Evolutionary conservation across 495 filamentous ascomycete species (phyloP), one percentile per base, ranked within the genome.

Genomic region (Podospora fimiseda): DNA sequence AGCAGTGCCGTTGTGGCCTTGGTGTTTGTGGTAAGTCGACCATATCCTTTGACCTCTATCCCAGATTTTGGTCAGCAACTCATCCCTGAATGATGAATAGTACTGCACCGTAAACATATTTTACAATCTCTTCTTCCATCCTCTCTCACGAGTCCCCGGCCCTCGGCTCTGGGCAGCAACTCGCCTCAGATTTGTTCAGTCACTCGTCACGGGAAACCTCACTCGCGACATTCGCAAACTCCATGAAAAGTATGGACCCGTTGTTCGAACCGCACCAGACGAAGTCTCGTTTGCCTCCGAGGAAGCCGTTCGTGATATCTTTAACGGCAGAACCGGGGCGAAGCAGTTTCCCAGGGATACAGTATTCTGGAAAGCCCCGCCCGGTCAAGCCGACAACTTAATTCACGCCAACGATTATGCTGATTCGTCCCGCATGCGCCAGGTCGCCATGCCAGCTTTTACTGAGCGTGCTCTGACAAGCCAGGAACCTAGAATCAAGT

Each of bases 401-500:
- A 27, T 27, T 27, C 15, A 15, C 15, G 27, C 19, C 7, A 2
- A 2, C 45, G 24, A 48, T 18, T 3, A 2, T 9, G 24, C 9
- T 3, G 45, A 19, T 3, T 18, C 7, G 14, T 8, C 45, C n/a
- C 45, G 45, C 7, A 48, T 48, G 45, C 45, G 45, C 18, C 22
- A 27, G 22, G 45, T 48, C 23, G 45, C 24, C 45, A 27, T 48
- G 45, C 45, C 45, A 18, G 45, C 45, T n/a, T 48, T 27, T 18
- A 27, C 45, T 4, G 45, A 48, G 24, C 45, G 45, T 18, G 45
- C 45, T 7, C 24, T 48, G 21, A 24, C n/a, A n/a, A 11, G 21
- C 13, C 33, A 38, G 30, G 47, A 50, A 36, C 47, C 47, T 39
- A 38, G 13, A 7, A 40, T 50, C 7, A 27, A 50, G 30, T 27